A percentile compares a stretch with the other conserved stretches of the same genome.
These are phyloP conservation scores for Suillus spraguei DNA, from an alignment of 768 basidiomycete species.

Conservation along the genomic window DNA sequence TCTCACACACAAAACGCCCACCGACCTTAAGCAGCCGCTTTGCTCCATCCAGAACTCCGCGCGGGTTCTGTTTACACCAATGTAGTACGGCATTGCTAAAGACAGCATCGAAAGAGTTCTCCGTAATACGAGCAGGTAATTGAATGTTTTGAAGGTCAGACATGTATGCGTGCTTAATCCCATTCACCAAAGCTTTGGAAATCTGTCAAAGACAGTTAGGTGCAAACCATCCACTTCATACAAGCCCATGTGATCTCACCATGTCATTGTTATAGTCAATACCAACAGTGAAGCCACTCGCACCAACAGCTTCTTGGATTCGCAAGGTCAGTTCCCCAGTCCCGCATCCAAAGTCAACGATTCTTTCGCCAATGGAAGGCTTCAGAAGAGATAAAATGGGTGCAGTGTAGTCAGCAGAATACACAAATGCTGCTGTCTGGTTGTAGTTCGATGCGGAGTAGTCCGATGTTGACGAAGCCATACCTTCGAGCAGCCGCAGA, in stretches of 20 bases:
- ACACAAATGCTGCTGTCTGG: slow-evolving; percentile 70
- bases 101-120: slow-evolving; percentile 64
- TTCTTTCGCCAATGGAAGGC: slow-evolving; percentile 66
- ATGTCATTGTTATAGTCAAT: slow-evolving; percentile 73
- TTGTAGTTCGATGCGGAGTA: slow-evolving; percentile 68
- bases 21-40: slow-evolving; percentile 65
- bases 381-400: slow-evolving; percentile 62
- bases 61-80: slow-evolving; percentile 82
- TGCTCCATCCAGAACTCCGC: slow-evolving; percentile 62
- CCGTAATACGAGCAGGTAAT: slow-evolving; percentile 34
- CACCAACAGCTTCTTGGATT: slow-evolving; percentile 54
- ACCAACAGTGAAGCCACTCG: slow-evolving; percentile 62
- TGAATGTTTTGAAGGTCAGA: slow-evolving; percentile 55
- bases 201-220: slow-evolving; percentile 42
- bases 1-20: slow-evolving; percentile 74
- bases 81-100: slow-evolving; percentile 84
- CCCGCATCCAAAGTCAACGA: slow-evolving; percentile 82
- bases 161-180: slow-evolving; percentile 48
- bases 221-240: not conserved
- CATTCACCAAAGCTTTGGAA: slow-evolving; percentile 48
- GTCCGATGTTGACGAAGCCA: slow-evolving; percentile 23
- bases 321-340: slow-evolving; percentile 74
- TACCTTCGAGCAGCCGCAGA: not conserved
- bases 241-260: slow-evolving; percentile 44
- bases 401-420: slow-evolving; percentile 48